Percentiles rank a stretch among this genome's conserved stretches.
These are phyloP conservation scores for Serendipita sp. DNA, from an alignment of 1,284 basidiomycete species.

Conservation along the genomic window DNA sequence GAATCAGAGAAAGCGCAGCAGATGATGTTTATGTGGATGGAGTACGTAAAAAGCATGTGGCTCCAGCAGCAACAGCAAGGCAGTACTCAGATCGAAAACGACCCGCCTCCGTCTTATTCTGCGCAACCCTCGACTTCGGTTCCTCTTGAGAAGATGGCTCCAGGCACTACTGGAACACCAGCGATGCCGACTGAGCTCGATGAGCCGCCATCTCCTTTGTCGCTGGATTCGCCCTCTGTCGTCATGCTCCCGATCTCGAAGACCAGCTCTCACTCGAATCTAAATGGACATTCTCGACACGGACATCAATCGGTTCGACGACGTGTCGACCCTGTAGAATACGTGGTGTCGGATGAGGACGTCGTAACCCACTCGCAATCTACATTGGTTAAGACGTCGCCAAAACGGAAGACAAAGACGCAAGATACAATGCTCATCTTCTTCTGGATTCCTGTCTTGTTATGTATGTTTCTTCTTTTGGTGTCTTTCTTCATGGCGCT, in stretches of 20 bases:
- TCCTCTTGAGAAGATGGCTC: neutral
- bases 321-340: neutral
- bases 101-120: neutral
- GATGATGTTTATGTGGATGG: slow-evolving; percentile 1
- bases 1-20: neutral
- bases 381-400: neutral
- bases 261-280: neutral
- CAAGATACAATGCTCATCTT: slow-evolving; percentile 5
- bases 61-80: neutral
- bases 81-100: neutral
- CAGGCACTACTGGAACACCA: neutral
- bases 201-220: neutral
- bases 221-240: neutral
- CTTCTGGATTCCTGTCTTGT: slow-evolving; percentile 3
- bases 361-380: neutral
- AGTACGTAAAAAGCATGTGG: neutral
- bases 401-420: neutral
- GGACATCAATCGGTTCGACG: neutral
- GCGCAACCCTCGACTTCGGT: neutral
- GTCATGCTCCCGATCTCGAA: neutral
- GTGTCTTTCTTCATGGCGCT: neutral
- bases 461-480: neutral
- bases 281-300: neutral
- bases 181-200: neutral
- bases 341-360: neutral